Percentiles rank a stretch among this genome's conserved stretches.
These are phyloP conservation scores for Vavraia culicis DNA, from an alignment of 371 early-diverging fungal species.

Conservation along the genomic window DNA sequence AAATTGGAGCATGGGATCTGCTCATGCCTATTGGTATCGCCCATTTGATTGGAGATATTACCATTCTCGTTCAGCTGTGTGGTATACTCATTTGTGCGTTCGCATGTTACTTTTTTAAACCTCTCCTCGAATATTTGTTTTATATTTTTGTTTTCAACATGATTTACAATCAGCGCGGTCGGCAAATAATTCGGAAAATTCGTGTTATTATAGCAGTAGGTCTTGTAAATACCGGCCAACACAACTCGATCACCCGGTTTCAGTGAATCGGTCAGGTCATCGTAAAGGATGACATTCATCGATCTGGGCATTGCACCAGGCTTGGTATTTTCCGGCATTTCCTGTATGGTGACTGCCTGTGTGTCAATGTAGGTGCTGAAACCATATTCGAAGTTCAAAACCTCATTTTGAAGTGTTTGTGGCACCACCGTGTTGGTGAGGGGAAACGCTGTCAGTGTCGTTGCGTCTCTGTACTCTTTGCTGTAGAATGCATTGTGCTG, in stretches of 20 bases:
- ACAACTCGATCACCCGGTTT: slow-evolving; percentile 95
- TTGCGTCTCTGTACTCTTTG: slow-evolving; percentile 69
- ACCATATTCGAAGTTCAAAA: slow-evolving; percentile 76
- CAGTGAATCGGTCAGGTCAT: slow-evolving; percentile 76
- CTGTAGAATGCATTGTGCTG: slow-evolving; percentile 55
- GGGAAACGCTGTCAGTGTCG: slow-evolving; percentile 48
- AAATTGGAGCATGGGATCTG: too few relatives aligned
- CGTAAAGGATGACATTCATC: slow-evolving; percentile 76
- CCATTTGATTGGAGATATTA: background rate
- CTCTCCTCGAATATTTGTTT: slow-evolving; percentile 1
- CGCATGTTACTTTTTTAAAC: slow-evolving; percentile 1
- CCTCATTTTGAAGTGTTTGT: slow-evolving; percentile 53
- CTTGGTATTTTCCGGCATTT: slow-evolving; percentile 96
- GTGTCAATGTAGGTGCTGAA: slow-evolving; percentile 71
- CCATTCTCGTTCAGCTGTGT: background rate
- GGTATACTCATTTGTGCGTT: slow-evolving; percentile 43
- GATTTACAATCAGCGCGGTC: slow-evolving; percentile 2
- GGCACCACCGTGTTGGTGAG: slow-evolving; percentile 46
- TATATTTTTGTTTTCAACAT: slow-evolving; percentile 50
- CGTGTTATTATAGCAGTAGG: slow-evolving; percentile 48
- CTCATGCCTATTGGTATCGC: background rate
- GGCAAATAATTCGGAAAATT: slow-evolving; percentile 18
- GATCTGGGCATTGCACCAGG: slow-evolving; percentile 85
- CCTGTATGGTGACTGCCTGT: slow-evolving; percentile 81
- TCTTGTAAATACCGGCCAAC: slow-evolving; percentile 74